phyloP scores from a whole-genome alignment of 1,284 basidiomycete species.

The Stereum hirsutum region DNA sequence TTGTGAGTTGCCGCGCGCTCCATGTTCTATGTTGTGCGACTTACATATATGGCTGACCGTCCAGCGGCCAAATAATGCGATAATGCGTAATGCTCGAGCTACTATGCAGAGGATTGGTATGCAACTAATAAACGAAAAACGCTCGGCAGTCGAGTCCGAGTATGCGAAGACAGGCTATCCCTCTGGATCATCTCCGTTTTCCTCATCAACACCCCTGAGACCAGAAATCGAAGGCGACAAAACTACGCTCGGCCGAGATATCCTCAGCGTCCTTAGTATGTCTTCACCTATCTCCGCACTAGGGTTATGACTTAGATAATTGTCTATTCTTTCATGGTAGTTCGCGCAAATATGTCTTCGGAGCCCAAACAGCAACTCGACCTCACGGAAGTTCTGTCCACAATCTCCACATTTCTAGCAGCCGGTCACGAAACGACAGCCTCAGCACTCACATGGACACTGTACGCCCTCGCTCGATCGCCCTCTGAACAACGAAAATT shows the following conservation, averaged over 20 bases:
- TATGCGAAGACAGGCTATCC: too few species aligned
- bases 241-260: conserved; percentile 23
- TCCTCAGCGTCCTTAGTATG: conserved; percentile 48
- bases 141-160: conserved; percentile 16
- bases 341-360: conserved; percentile 49
- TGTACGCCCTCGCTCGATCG: conserved; percentile 51
- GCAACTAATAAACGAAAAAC: conserved; percentile 42
- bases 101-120: conserved; percentile 48
- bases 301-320: too few species aligned
- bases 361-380: conserved; percentile 46
- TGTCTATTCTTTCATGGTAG: conserved; percentile 24
- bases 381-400: conserved; percentile 58
- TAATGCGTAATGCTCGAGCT: conserved; percentile 31
- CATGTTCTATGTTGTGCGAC: background rate
- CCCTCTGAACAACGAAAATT: conserved; percentile 41
- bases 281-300: background rate
- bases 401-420: conserved; percentile 74
- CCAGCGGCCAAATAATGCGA: conserved; percentile 30
- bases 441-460: conserved; percentile 63
- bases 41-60: conserved; percentile 5
- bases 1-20: conserved; percentile 17
- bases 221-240: background rate
- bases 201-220: too few species aligned
- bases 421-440: conserved; percentile 56
- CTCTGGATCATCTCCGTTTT: too few species aligned